A percentile compares a stretch with the other conserved stretches of the same genome.
Conservation (phyloP, 2,329 filamentous ascomycete species). For the Fusarium humuli region DNA sequence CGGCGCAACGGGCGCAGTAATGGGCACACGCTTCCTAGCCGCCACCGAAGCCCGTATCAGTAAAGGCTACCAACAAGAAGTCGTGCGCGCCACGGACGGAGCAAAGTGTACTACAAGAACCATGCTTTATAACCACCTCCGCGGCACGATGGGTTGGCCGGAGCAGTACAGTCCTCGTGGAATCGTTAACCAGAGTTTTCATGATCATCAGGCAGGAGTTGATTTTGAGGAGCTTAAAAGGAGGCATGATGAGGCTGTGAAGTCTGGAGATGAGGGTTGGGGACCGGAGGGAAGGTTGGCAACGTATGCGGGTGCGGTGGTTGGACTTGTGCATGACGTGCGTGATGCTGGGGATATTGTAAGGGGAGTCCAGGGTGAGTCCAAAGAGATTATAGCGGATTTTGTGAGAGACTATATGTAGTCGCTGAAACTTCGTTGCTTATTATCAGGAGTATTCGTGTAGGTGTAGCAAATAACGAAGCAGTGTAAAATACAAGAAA, state of each 20-base stretch:
- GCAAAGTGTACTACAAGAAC: constrained; percentile 56
- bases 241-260: constrained; percentile 51
- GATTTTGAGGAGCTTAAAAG: constrained; percentile 59
- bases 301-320: constrained; percentile 61
- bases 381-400: constrained; percentile 21
- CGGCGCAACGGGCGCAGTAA: constrained; percentile 64
- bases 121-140: constrained; percentile 58
- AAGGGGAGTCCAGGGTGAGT: constrained; percentile 46
- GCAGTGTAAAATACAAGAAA: not conserved
- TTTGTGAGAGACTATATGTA: not conserved
- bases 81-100: constrained; percentile 56
- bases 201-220: constrained; percentile 51
- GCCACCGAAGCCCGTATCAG: constrained; percentile 54
- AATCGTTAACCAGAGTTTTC: constrained; percentile 54
- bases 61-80: constrained; percentile 57
- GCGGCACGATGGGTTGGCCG: constrained; percentile 57
- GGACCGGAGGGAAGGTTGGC: constrained; percentile 61
- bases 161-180: constrained; percentile 55
- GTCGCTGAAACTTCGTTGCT: no score
- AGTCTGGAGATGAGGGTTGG: constrained; percentile 59
- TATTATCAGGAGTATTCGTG: not conserved
- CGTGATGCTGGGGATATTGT: constrained; percentile 56
- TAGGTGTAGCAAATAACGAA: not conserved
- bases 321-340: constrained; percentile 59
- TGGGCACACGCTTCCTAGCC: constrained; percentile 75